phyloP scores from a whole-genome alignment of 2,329 filamentous ascomycete genomes.

The Apiospora rasikravindrae region DNA sequence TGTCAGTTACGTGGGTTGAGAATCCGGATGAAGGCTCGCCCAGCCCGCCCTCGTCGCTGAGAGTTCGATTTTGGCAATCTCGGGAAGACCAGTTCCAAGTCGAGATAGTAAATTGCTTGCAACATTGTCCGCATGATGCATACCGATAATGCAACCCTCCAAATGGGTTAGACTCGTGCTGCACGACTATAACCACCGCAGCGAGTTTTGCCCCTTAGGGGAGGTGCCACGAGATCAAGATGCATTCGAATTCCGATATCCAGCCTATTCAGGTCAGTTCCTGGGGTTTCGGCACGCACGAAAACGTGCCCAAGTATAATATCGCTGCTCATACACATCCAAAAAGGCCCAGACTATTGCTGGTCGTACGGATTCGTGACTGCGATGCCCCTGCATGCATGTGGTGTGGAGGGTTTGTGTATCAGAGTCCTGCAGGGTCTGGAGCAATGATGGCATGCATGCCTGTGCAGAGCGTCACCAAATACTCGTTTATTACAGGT shows the following conservation, averaged over 20 bases:
- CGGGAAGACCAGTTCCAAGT: background rate
- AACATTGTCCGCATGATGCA: background rate
- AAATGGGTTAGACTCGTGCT: background rate
- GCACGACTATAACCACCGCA: background rate
- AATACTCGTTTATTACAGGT: background rate
- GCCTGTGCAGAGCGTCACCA: background rate
- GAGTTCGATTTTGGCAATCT: background rate
- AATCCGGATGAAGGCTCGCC: background rate
- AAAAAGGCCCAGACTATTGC: background rate
- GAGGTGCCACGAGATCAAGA: background rate
- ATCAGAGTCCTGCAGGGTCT: background rate
- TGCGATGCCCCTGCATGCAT: background rate
- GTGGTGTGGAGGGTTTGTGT: background rate
- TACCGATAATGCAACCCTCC: background rate
- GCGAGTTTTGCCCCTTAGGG: background rate
- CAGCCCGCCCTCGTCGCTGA: background rate
- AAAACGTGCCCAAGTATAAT: background rate
- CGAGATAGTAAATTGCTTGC: background rate
- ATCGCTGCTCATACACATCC: too few species aligned
- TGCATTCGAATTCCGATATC: background rate
- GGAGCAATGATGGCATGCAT: background rate
- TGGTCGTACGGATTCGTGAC: background rate
- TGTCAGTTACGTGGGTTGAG: background rate
- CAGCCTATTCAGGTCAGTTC: background rate
- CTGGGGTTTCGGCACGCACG: background rate